Conservation (phyloP, 2,329 filamentous ascomycete species). For the Alternaria solani region DNA sequence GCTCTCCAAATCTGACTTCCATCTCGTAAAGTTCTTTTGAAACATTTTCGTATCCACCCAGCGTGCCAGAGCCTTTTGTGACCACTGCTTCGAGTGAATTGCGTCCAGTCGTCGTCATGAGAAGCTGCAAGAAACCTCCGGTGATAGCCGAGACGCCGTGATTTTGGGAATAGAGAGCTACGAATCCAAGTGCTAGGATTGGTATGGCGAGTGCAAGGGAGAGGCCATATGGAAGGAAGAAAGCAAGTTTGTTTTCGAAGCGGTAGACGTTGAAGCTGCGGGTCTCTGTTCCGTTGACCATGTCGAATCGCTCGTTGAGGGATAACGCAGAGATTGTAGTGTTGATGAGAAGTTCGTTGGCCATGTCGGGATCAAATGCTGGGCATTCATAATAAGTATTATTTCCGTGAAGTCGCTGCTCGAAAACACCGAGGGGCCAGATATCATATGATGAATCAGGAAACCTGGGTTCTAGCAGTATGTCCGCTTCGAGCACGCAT, state of each 20-base stretch:
- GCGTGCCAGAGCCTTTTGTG: background rate
- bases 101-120: background rate
- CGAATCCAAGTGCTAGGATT: fast-evolving
- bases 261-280: background rate
- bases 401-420: no score
- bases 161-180: background rate
- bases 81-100: background rate
- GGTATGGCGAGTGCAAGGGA: fast-evolving
- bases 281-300: background rate
- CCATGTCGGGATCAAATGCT: no score
- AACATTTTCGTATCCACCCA: background rate
- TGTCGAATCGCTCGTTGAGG: background rate
- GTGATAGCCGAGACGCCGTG: background rate
- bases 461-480: no score
- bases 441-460: no score
- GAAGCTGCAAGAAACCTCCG: background rate
- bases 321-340: background rate
- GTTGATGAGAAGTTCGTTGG: background rate
- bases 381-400: no score
- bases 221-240: background rate
- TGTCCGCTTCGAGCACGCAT: no score
- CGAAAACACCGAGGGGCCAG: no score
- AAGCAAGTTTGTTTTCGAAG: background rate
- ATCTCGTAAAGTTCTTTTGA: background rate
- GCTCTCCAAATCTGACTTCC: background rate